Percentiles rank a stretch among this genome's conserved stretches.
phyloP scores from a whole-genome alignment of 163 green algal genomes.

The Volvox carteri region DNA sequence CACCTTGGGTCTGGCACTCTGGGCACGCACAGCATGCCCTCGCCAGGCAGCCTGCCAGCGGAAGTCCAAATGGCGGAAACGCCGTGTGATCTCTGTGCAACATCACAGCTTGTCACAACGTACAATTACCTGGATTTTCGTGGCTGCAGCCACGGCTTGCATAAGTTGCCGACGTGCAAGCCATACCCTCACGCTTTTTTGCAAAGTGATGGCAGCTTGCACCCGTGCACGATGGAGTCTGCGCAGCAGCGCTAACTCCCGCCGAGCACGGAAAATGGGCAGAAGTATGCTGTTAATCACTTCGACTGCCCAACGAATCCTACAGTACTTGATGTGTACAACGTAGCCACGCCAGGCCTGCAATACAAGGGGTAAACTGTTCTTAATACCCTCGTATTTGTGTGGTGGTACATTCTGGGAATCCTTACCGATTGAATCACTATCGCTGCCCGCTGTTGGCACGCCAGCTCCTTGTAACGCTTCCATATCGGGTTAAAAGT shows the following conservation, averaged over 20 bases:
- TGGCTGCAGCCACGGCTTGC: constrained; percentile 46
- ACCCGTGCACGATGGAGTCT: not conserved
- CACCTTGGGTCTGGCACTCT: constrained; percentile 25
- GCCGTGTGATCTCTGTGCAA: not conserved
- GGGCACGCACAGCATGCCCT: constrained; percentile 60
- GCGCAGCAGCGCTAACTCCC: not conserved
- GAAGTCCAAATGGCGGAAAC: not conserved
- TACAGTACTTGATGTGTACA: not conserved
- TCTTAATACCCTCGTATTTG: too few species aligned
- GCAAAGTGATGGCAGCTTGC: constrained; percentile 63
- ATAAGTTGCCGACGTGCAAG: constrained; percentile 48
- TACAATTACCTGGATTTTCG: constrained; percentile 50
- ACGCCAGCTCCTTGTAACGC: not conserved
- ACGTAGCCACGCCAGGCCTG: constrained; percentile 45
- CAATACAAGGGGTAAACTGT: too few species aligned
- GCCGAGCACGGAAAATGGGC: constrained; percentile 45
- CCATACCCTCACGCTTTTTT: constrained; percentile 62
- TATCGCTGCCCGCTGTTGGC: constrained; percentile 13
- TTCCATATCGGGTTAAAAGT: constrained; percentile 24
- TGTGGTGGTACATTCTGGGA: too few species aligned
- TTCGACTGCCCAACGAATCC: not conserved
- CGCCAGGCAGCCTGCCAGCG: constrained; percentile 70
- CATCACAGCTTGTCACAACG: too few species aligned
- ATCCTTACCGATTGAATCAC: constrained; percentile 54
- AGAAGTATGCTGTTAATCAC: constrained; percentile 47